Conservation (phyloP, 257 asterid species). For the Primulina eburnea region DNA sequence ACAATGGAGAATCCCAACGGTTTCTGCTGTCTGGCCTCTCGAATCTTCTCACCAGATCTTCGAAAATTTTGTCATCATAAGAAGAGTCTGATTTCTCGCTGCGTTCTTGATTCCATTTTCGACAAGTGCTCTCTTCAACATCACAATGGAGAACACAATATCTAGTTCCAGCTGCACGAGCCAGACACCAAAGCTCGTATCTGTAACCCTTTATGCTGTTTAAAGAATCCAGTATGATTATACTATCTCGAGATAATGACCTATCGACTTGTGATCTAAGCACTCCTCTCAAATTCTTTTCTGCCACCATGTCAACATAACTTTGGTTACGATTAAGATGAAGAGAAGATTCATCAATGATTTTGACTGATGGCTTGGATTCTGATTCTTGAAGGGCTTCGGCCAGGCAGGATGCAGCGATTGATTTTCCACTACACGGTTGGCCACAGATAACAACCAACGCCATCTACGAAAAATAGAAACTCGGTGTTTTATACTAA, state of each 20-base stretch:
- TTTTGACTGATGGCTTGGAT: constrained; percentile 55
- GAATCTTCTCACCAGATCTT: constrained; percentile 80
- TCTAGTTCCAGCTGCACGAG: constrained; percentile 92
- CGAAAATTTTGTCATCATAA: constrained; percentile 65
- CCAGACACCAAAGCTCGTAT: constrained; percentile 96
- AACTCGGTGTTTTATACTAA: background rate
- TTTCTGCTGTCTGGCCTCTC: constrained; percentile 90
- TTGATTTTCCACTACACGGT: constrained; percentile 93
- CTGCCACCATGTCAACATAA: constrained; percentile 83
- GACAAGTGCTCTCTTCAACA: constrained; percentile 50
- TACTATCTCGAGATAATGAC: constrained; percentile 69
- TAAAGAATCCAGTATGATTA: constrained; percentile 81
- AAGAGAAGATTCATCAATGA: constrained; percentile 72
- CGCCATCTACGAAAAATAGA: constrained; percentile 58
- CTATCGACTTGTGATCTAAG: constrained; percentile 94
- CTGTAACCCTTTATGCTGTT: constrained; percentile 98
- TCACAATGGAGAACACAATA: constrained; percentile 87
- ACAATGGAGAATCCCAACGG: constrained; percentile 97
- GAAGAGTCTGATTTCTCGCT: constrained; percentile 43
- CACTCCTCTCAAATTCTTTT: constrained; percentile 86
- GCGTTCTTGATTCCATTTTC: constrained; percentile 75
- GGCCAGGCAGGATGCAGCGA: constrained; percentile 64
- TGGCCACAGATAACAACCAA: constrained; percentile 97
- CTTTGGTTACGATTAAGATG: constrained; percentile 84
- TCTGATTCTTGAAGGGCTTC: constrained; percentile 82